Evolutionary conservation across 1,284 basidiomycete species (phyloP).

Genomic region (Melampsora larici-populina): DNA sequence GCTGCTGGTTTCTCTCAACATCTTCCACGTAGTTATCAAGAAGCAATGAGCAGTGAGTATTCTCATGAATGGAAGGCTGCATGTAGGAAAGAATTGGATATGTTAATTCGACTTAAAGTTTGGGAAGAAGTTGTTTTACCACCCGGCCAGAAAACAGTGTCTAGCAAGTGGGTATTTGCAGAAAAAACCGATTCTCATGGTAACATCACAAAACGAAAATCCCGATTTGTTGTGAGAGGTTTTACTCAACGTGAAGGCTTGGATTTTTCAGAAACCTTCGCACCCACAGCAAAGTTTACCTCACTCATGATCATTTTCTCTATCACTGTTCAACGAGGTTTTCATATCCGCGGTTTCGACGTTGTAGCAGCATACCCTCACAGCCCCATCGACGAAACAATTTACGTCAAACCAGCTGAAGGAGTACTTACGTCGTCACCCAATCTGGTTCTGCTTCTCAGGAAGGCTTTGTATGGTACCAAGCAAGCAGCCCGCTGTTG

Average conservation of each 20-base stretch:
- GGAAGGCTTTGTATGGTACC: too few species aligned
- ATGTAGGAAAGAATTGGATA: background rate
- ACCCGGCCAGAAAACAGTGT: background rate
- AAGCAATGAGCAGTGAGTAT: background rate
- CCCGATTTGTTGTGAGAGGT: conserved; percentile 9
- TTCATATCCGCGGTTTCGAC: background rate
- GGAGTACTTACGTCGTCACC: conserved; percentile 1
- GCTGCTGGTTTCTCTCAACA: background rate
- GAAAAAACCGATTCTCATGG: background rate
- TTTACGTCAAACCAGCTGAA: background rate
- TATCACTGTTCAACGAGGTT: background rate
- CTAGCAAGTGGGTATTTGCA: background rate
- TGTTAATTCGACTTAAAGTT: background rate
- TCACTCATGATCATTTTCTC: background rate
- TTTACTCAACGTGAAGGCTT: conserved; percentile 6
- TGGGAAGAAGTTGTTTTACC: background rate
- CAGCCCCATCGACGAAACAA: too few species aligned
- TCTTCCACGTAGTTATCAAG: background rate
- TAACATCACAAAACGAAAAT: background rate
- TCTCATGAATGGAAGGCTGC: background rate
- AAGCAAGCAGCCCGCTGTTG: conserved; percentile 4
- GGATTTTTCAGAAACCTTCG: conserved; percentile 11
- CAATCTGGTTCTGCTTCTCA: background rate
- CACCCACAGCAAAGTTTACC: conserved; percentile 27
- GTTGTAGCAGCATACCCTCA: conserved; percentile 17